Evolutionary conservation across 805 yeast genomes (phyloP).

Genomic region (Wickerhamiella alocasiicola): DNA sequence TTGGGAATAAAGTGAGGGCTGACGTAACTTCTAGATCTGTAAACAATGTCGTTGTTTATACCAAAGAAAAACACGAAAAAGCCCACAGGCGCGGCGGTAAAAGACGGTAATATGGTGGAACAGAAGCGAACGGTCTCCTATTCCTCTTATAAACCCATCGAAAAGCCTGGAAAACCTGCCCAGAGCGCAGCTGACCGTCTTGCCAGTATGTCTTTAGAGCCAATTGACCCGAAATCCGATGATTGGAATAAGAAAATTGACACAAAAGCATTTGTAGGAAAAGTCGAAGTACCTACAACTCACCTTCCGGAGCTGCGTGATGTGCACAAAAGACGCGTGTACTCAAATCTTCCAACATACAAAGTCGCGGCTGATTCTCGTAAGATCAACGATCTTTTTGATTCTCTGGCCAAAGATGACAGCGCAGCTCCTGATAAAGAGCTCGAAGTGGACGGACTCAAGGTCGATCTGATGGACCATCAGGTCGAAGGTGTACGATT

Average conservation of each 20-base stretch:
- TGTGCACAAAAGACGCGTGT: constrained; percentile 1
- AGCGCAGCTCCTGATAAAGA: constrained; percentile 9
- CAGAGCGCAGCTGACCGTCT: not conserved
- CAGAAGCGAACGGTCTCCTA: not conserved
- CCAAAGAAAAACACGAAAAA: constrained; percentile 1
- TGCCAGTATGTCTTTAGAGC: constrained; percentile 16
- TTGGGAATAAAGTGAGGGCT: too few relatives aligned
- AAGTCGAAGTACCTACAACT: not conserved
- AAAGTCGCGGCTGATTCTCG: constrained; percentile 10
- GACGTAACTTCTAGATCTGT: too few relatives aligned
- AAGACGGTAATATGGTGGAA: not conserved
- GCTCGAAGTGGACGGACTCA: constrained; percentile 28
- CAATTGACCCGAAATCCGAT: constrained; percentile 19
- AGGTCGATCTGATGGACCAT: constrained; percentile 33
- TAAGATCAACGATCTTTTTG: constrained; percentile 16
- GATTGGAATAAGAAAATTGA: constrained; percentile 18
- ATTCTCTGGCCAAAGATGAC: constrained; percentile 7
- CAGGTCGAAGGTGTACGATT: constrained; percentile 36
- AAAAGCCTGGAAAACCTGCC: constrained; percentile 1
- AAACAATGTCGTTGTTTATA: constrained; percentile 9
- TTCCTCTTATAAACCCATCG: constrained; percentile 6
- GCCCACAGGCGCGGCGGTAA: not conserved
- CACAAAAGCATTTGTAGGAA: constrained; percentile 9
- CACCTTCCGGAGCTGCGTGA: not conserved
- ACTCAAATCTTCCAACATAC: not conserved